phyloP scores from a whole-genome alignment of 1,139 yeast species.

The Hemisphaericaspora lyxosophila region DNA sequence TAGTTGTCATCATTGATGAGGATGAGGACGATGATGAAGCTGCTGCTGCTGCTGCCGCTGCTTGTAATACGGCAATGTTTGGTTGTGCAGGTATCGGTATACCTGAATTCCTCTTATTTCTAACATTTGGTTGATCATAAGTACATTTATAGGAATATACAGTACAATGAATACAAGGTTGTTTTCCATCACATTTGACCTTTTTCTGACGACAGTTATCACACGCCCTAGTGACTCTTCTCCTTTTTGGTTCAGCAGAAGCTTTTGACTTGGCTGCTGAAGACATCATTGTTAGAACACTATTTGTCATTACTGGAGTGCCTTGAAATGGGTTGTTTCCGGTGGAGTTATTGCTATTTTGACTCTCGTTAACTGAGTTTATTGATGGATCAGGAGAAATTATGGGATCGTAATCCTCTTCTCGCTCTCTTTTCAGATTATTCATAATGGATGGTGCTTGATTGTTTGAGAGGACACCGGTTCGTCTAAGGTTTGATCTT shows the following conservation, averaged over 20 bases:
- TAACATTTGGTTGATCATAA: slow-evolving; percentile 70
- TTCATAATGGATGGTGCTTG: too few relatives aligned
- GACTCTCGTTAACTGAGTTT: too few relatives aligned
- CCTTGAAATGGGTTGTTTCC: too few relatives aligned
- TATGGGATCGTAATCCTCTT: background rate
- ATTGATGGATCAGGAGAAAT: background rate
- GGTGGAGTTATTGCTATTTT: background rate
- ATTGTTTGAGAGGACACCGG: too few relatives aligned
- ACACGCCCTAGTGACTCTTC: slow-evolving; percentile 83
- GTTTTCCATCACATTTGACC: slow-evolving; percentile 84
- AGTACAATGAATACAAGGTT: slow-evolving; percentile 87
- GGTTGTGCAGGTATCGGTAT: slow-evolving; percentile 32
- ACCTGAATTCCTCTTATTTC: slow-evolving; percentile 45
- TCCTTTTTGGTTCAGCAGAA: slow-evolving; percentile 48
- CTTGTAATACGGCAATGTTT: slow-evolving; percentile 14
- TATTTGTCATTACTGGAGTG: too few relatives aligned
- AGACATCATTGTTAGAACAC: too few relatives aligned
- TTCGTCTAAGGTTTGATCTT: too few relatives aligned
- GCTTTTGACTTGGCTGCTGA: background rate
- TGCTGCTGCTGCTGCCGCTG: slow-evolving; percentile 16
- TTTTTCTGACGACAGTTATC: slow-evolving; percentile 77
- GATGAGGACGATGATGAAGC: slow-evolving; percentile 7
- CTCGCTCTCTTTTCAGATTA: background rate
- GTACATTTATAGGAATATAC: slow-evolving; percentile 77
- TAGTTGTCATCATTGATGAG: slow-evolving; percentile 1